A percentile compares a stretch with the other conserved stretches of the same genome.
These are phyloP conservation scores for Ustilago tritici DNA, from an alignment of 1,284 basidiomycete genomes.

Conservation along the genomic window DNA sequence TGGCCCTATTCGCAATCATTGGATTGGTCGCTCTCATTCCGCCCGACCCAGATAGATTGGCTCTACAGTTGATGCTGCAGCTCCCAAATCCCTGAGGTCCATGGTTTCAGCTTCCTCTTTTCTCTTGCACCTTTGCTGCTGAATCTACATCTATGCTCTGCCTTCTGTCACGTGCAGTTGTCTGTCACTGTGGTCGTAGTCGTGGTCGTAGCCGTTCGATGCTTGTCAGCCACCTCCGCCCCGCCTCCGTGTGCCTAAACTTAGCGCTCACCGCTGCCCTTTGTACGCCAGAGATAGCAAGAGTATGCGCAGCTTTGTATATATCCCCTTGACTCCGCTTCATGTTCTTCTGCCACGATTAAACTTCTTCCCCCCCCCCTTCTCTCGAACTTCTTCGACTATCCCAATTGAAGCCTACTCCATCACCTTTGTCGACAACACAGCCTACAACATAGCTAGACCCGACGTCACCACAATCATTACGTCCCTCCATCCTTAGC, in stretches of 20 bases:
- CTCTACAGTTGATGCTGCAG: neutral
- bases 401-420: neutral
- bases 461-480: neutral
- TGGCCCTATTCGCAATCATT: neutral
- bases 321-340: constrained; percentile 24
- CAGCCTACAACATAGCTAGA: neutral
- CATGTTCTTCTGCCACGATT: constrained; percentile 3
- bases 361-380: neutral
- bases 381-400: neutral
- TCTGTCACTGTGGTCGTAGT: no score
- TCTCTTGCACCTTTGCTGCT: neutral
- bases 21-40: constrained; percentile 17
- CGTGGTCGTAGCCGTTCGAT: constrained; percentile 1
- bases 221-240: constrained; percentile 7
- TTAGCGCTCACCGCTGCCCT: neutral
- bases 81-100: constrained; percentile 7
- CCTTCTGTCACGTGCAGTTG: constrained; percentile 4
- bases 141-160: neutral
- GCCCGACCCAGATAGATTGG: constrained; percentile 15
- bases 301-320: constrained; percentile 21
- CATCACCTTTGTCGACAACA: neutral
- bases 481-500: neutral
- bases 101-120: constrained; percentile 3
- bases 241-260: neutral
- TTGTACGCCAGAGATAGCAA: constrained; percentile 9